Percentiles rank a stretch among this genome's conserved stretches.
These are phyloP conservation scores for Kodamaea anthophila DNA, from an alignment of 1,139 yeast species.

Conservation along the genomic window DNA sequence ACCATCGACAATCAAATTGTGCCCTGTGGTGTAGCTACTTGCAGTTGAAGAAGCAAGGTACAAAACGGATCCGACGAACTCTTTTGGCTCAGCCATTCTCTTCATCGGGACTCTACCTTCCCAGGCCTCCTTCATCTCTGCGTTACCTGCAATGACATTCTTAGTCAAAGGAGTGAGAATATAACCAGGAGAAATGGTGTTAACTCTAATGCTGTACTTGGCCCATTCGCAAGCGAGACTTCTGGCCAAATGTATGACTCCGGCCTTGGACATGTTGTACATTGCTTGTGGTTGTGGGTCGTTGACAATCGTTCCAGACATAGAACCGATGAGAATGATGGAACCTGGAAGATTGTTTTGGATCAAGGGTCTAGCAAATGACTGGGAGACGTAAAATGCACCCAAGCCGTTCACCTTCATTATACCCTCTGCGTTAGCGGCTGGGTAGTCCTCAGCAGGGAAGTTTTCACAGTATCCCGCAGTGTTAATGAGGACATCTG, in stretches of 20 bases:
- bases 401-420: conserved; percentile 73
- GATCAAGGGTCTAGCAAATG: conserved; percentile 63
- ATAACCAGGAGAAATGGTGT: conserved; percentile 44
- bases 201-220: conserved; percentile 43
- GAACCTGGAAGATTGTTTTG: conserved; percentile 48
- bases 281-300: conserved; percentile 47
- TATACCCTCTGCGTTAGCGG: conserved; percentile 60
- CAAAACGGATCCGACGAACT: conserved; percentile 41
- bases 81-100: conserved; percentile 49
- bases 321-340: conserved; percentile 41
- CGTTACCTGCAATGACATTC: conserved; percentile 40
- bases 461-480: conserved; percentile 84
- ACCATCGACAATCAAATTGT: conserved; percentile 46
- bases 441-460: conserved; percentile 74
- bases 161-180: conserved; percentile 45
- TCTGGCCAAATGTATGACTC: conserved; percentile 43
- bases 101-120: conserved; percentile 44
- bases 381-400: conserved; percentile 57
- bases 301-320: conserved; percentile 46
- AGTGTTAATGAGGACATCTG: conserved; percentile 64
- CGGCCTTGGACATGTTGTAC: conserved; percentile 50
- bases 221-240: conserved; percentile 51
- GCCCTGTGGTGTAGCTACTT: conserved; percentile 44
- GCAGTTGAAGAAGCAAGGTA: conserved; percentile 44
- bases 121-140: conserved; percentile 45